Evolutionary conservation across 2,329 filamentous ascomycete species (phyloP).

Genomic region (Colletotrichum costaricense): DNA sequence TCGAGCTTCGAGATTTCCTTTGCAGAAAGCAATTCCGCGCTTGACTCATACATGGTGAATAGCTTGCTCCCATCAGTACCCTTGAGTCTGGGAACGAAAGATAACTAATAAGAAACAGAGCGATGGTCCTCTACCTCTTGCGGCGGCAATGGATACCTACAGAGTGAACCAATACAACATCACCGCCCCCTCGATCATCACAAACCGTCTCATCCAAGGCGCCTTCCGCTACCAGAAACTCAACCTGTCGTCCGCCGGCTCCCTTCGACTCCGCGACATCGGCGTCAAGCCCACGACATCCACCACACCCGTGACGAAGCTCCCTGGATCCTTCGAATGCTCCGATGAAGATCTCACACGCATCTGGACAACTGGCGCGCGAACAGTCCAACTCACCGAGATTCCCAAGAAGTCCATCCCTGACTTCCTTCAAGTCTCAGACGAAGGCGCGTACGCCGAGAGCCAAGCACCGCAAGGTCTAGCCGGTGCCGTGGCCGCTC

Average conservation of each 20-base stretch:
- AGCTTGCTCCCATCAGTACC: not conserved
- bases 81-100: not conserved
- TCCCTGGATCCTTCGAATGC: constrained; percentile 44
- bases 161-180: constrained; percentile 49
- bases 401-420: constrained; percentile 42
- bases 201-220: constrained; percentile 49
- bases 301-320: constrained; percentile 39
- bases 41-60: not conserved
- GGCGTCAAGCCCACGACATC: constrained; percentile 41
- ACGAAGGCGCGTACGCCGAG: constrained; percentile 43
- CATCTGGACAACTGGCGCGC: constrained; percentile 45
- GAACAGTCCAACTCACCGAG: constrained; percentile 46
- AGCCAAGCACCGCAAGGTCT: constrained; percentile 42
- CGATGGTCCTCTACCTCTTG: constrained; percentile 47
- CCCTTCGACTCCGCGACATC: constrained; percentile 41
- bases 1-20: constrained; percentile 18
- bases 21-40: not conserved
- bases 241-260: constrained; percentile 47
- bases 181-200: constrained; percentile 37
- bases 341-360: constrained; percentile 42
- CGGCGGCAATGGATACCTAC: constrained; percentile 51
- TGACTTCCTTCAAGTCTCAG: constrained; percentile 41
- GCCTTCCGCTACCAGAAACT: constrained; percentile 49
- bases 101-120: not conserved
- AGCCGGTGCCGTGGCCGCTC: constrained; percentile 30